Base-by-base conservation (phyloP, 768 basidiomycete genomes). In the Fistulinella prunicolor region DNA sequence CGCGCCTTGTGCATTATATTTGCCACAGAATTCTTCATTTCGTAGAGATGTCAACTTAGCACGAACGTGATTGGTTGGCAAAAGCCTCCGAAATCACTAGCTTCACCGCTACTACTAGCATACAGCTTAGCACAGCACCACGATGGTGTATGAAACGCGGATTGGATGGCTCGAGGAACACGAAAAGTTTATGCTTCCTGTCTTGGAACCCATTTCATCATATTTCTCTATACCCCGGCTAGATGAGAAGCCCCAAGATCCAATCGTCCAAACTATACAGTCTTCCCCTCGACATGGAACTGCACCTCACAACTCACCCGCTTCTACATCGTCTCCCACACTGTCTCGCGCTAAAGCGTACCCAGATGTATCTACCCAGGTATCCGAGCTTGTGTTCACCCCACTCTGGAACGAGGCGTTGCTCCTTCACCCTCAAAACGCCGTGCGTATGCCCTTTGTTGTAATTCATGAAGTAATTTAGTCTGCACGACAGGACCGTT, bases 181-280 rank as follows among this genome's bases (percentile, higher is more conserved):
- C 26, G 61, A 59, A 42, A 44, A 36, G 30, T 53, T 59, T 29
- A 30, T 30, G 1, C 54, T 66, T 24, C 54, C 55, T 6, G n/a
- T 14, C 19, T 65, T 81, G 19, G 65, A 75, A 9, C 66, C 69
- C 6, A 62, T 81, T 37, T 54, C 64, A 14, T 71, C 78, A 1
- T 63, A 51, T 13, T 89, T 89, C 64, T 81, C 77, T 46, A 71
- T 88, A n/a, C 83, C 86, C 9, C 65, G 56, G n/a, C 66, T 91
- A 38, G 68, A 73, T n/a, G 78, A 89, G 49, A 80, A 77, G 53
- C 87, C 88, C 3, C 88, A 89, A 60, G 83, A 91, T 62, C 88
- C 87, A 2, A 87, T 89, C 53, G 70, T 89, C 64, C 81, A 85
- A 36, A 67, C 73, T 16, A 51, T 87, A 20, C 73, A 72, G 53